A percentile compares a stretch with the other conserved stretches of the same genome.
Conservation (phyloP, 352 stramenopile species). For the Phytopythium kandeliae region DNA sequence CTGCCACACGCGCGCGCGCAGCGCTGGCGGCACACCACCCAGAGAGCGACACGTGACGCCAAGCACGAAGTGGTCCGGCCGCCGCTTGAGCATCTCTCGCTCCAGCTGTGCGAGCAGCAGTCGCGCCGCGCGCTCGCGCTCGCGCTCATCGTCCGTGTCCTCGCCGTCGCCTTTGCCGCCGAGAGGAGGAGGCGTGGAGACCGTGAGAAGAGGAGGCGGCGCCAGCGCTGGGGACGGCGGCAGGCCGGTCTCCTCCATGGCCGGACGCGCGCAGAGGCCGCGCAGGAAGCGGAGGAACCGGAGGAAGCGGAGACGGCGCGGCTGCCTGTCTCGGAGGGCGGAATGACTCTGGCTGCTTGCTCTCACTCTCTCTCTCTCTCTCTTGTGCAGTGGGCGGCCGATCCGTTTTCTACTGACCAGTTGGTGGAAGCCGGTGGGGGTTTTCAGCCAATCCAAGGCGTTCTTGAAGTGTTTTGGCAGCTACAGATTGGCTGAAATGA, state of each 20-base stretch:
- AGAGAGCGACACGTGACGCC: conserved; percentile 67
- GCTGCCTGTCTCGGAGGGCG: no score
- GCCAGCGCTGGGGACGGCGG: background rate
- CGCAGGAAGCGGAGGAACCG: no score
- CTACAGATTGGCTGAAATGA: no score
- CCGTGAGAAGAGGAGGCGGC: background rate
- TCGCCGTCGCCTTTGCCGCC: background rate
- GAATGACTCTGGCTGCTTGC: no score
- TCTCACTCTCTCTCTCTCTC: no score
- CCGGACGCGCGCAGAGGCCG: background rate
- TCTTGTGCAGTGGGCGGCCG: no score
- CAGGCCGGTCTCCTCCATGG: background rate
- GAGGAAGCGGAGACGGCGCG: background rate
- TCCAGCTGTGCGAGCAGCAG: conserved; percentile 34
- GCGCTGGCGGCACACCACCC: conserved; percentile 40
- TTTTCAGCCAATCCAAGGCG: background rate
- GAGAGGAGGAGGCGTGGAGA: background rate
- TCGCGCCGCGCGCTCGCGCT: conserved; percentile 1
- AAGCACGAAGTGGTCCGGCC: conserved; percentile 69
- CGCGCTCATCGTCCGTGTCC: background rate
- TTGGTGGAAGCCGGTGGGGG: background rate
- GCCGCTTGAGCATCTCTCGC: conserved; percentile 58
- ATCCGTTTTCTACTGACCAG: conserved; percentile 1
- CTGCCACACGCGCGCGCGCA: conserved; percentile 72
- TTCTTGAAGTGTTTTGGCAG: background rate